Evolutionary conservation across 78 protist species (phyloP).

Genomic region (Dictyostelium firmibasis): DNA sequence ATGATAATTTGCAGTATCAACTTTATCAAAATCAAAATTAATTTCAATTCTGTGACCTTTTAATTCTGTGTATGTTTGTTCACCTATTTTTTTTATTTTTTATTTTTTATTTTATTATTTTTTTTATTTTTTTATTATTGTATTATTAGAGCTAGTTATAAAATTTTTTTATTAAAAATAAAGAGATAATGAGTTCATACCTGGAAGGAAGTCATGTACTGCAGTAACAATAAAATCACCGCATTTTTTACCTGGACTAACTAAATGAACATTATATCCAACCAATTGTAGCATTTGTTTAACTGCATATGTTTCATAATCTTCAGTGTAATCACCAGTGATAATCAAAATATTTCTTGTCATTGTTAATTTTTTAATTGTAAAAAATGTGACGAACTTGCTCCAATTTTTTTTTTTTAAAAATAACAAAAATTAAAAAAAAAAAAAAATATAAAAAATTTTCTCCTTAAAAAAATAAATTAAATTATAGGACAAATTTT

Average conservation of each 20-base stretch:
- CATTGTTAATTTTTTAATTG: background rate
- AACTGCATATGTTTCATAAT: constrained; percentile 55
- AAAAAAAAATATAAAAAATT: too few species aligned
- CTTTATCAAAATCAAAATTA: constrained; percentile 54
- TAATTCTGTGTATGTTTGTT: constrained; percentile 79
- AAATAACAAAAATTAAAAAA: too few species aligned
- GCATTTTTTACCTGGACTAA: constrained; percentile 51
- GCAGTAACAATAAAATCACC: constrained; percentile 54
- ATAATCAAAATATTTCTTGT: constrained; percentile 5
- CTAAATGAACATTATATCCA: constrained; percentile 43
- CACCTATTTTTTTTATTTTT: background rate
- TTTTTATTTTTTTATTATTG: too few species aligned
- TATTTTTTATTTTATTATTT: too few species aligned
- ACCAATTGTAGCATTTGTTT: constrained; percentile 23
- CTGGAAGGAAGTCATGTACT: constrained; percentile 76
- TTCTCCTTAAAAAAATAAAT: too few species aligned
- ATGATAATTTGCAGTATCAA: background rate
- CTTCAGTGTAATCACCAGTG: constrained; percentile 37
- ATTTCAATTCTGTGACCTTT: constrained; percentile 63
- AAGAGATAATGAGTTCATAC: background rate
- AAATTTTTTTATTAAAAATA: too few species aligned
- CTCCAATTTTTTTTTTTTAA: too few species aligned
- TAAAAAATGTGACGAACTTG: too few species aligned
- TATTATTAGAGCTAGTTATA: too few species aligned
- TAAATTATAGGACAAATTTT: too few species aligned